These are phyloP conservation scores for Heliamphora pulchella DNA, from an alignment of 179 eudicot genomes.

Conservation along the genomic window DNA sequence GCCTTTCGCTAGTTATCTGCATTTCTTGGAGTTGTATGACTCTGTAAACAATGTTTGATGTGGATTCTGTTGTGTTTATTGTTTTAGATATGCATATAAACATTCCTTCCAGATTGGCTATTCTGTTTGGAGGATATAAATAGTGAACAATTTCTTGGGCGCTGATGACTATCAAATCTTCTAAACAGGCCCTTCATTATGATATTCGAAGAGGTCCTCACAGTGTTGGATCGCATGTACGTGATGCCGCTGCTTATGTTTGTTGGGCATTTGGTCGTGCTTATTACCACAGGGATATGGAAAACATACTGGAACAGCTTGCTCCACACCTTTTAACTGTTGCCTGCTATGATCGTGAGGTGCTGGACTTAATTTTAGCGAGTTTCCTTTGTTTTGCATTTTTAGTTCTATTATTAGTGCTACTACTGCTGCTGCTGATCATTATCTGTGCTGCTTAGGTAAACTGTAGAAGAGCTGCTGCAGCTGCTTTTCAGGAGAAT, in stretches of 20 bases:
- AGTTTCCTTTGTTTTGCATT: conserved; percentile 19
- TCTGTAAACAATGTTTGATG: not conserved
- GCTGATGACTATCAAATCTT: conserved; percentile 8
- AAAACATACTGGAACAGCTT: conserved; percentile 65
- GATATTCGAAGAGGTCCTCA: conserved; percentile 98
- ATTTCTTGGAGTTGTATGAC: not conserved
- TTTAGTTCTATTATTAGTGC: conserved; percentile 8
- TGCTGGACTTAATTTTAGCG: conserved; percentile 22
- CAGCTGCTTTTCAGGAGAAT: conserved; percentile 99
- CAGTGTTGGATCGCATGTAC: conserved; percentile 97
- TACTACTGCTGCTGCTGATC: conserved; percentile 15
- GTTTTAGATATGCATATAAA: not conserved
- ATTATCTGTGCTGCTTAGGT: conserved; percentile 45
- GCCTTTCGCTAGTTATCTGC: not conserved
- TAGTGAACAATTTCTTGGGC: conserved; percentile 6
- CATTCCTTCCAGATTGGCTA: not conserved
- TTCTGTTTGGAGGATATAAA: not conserved
- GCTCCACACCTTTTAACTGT: conserved; percentile 86
- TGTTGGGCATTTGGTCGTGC: conserved; percentile 99
- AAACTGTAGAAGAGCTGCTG: conserved; percentile 98
- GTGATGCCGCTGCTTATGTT: conserved; percentile 99
- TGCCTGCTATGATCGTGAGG: conserved; percentile 99
- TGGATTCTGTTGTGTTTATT: not conserved
- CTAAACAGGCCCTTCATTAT: conserved; percentile 79
- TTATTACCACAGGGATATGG: conserved; percentile 77